Conservation (phyloP, 371 early-diverging fungal species). For the Lichtheimia corymbifera region DNA sequence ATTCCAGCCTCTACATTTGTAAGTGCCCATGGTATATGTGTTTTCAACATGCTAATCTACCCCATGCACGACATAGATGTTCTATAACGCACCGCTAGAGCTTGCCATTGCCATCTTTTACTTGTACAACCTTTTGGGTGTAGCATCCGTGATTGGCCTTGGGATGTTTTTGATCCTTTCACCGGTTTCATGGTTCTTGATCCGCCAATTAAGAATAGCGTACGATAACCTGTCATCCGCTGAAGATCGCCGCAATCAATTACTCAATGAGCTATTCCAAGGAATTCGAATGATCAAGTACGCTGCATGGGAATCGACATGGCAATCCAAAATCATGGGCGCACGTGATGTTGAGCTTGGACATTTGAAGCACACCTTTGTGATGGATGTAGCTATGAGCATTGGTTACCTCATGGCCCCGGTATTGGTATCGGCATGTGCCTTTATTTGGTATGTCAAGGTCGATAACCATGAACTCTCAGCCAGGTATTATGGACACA, state of each 20-base stretch:
- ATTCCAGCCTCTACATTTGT: conserved; percentile 46
- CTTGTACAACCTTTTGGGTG: conserved; percentile 54
- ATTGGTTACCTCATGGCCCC: conserved; percentile 52
- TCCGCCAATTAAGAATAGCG: conserved; percentile 22
- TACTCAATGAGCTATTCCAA: conserved; percentile 61
- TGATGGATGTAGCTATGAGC: conserved; percentile 39
- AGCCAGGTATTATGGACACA: conserved; percentile 26
- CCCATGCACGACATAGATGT: no score
- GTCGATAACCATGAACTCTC: conserved; percentile 48
- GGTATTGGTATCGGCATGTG: conserved; percentile 52
- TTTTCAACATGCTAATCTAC: no score
- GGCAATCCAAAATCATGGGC: conserved; percentile 47
- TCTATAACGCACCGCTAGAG: conserved; percentile 58
- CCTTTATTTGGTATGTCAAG: conserved; percentile 64
- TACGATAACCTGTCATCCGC: conserved; percentile 25
- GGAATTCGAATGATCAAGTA: conserved; percentile 73
- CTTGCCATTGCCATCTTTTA: conserved; percentile 45
- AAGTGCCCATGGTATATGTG: conserved; percentile 13
- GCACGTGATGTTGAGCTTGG: conserved; percentile 58
- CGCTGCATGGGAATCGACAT: conserved; percentile 68
- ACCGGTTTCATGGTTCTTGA: conserved; percentile 57
- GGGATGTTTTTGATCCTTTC: conserved; percentile 54
- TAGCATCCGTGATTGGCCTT: conserved; percentile 51
- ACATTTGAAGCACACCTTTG: conserved; percentile 37
- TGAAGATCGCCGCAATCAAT: conserved; percentile 46